phyloP scores from a whole-genome alignment of 176 grass and related monocot genomes.

The Carex cristatella region DNA sequence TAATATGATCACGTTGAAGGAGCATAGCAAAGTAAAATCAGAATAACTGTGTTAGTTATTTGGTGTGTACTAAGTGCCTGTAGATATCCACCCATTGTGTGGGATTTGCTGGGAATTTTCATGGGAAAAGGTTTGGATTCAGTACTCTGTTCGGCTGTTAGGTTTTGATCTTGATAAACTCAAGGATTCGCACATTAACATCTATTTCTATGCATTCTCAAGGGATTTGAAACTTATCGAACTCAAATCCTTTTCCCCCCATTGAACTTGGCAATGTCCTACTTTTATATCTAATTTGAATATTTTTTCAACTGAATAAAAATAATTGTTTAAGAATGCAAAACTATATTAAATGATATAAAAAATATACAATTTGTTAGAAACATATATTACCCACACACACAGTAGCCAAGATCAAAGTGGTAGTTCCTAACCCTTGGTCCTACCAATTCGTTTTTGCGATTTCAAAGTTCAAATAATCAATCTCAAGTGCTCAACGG shows the following conservation, averaged over 20 bases:
- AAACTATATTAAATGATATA: background rate
- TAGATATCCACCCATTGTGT: background rate
- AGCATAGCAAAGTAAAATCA: constrained; percentile 2
- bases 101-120: background rate
- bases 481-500: no score
- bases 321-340: background rate
- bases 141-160: background rate
- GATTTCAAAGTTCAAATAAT: no score
- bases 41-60: background rate
- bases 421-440: no score
- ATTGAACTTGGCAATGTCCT: background rate
- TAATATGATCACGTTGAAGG: background rate
- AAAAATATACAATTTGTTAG: background rate
- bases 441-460: no score
- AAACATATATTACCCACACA: background rate
- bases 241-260: background rate
- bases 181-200: background rate
- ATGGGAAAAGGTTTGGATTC: background rate
- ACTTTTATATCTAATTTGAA: background rate
- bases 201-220: background rate
- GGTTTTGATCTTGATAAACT: background rate
- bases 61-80: background rate
- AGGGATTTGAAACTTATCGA: background rate
- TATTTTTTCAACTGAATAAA: background rate
- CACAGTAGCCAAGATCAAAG: no score